phyloP scores from a whole-genome alignment of 257 asterid genomes.

The Pogostemon cablin region DNA sequence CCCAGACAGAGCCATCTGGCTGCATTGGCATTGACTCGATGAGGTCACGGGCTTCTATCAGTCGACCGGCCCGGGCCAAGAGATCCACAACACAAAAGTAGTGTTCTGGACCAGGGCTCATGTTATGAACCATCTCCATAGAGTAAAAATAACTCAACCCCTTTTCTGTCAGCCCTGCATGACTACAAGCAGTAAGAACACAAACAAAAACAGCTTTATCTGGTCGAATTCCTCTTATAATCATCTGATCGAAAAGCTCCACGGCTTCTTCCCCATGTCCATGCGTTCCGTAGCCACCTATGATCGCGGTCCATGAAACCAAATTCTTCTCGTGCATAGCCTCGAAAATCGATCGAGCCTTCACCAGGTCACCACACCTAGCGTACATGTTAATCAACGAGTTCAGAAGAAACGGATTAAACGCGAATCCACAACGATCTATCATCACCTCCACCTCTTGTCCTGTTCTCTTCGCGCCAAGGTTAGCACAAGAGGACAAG shows the following conservation, averaged over 20 bases:
- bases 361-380: conserved; percentile 78
- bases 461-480: conserved; percentile 71
- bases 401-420: conserved; percentile 64
- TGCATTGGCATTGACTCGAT: conserved; percentile 61
- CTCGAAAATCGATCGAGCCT: conserved; percentile 67
- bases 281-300: conserved; percentile 87
- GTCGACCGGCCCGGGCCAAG: conserved; percentile 80
- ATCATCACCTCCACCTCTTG: conserved; percentile 64
- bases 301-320: conserved; percentile 92
- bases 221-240: conserved; percentile 53
- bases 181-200: conserved; percentile 82
- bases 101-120: conserved; percentile 68
- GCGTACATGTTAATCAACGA: conserved; percentile 84
- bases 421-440: conserved; percentile 41
- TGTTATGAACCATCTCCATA: conserved; percentile 56
- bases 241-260: conserved; percentile 79
- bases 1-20: conserved; percentile 98
- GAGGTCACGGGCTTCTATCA: conserved; percentile 59
- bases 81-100: conserved; percentile 87
- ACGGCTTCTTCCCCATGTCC: conserved; percentile 71
- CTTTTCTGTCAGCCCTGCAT: conserved; percentile 72
- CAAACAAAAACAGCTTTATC: conserved; percentile 75
- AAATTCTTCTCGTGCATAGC: conserved; percentile 63
- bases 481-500: conserved; percentile 83
- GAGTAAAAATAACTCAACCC: conserved; percentile 69